Evolutionary conservation across 208 protist species (phyloP).

Genomic region (Sergeia podlipaevii): DNA sequence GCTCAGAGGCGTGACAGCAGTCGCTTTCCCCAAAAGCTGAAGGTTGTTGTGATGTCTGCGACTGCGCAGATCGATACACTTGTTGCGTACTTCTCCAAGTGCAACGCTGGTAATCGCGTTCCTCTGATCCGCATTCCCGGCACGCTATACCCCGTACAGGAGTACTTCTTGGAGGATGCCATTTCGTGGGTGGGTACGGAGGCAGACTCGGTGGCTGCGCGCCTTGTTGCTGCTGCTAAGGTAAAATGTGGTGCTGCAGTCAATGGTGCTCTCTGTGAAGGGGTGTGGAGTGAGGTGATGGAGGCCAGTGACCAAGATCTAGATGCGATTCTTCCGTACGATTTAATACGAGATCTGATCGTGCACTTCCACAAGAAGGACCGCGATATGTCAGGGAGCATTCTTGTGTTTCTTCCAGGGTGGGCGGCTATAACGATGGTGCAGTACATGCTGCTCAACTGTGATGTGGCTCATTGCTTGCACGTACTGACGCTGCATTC

Average conservation of each 20-base stretch:
- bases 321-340: conserved; percentile 65
- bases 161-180: conserved; percentile 89
- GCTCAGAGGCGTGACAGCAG: conserved; percentile 41
- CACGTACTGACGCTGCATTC: conserved; percentile 89
- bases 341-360: conserved; percentile 65
- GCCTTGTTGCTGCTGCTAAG: conserved; percentile 3
- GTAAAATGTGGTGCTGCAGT: conserved; percentile 14
- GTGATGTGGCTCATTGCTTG: conserved; percentile 38
- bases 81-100: conserved; percentile 55
- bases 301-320: conserved; percentile 44
- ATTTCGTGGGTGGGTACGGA: conserved; percentile 32
- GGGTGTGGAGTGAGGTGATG: conserved; percentile 55
- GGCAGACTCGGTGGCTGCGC: background rate
- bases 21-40: conserved; percentile 57
- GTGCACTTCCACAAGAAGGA: conserved; percentile 41
- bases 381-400: conserved; percentile 47
- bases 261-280: conserved; percentile 29
- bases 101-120: conserved; percentile 11
- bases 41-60: conserved; percentile 98
- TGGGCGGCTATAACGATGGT: conserved; percentile 86
- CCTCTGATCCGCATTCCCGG: conserved; percentile 81
- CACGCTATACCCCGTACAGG: conserved; percentile 74
- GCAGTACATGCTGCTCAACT: conserved; percentile 44
- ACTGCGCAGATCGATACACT: conserved; percentile 77
- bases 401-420: conserved; percentile 88